A percentile compares a stretch with the other conserved stretches of the same genome.
phyloP scores from a whole-genome alignment of 2,329 filamentous ascomycete genomes.

The Furcasterigmium furcatum region DNA sequence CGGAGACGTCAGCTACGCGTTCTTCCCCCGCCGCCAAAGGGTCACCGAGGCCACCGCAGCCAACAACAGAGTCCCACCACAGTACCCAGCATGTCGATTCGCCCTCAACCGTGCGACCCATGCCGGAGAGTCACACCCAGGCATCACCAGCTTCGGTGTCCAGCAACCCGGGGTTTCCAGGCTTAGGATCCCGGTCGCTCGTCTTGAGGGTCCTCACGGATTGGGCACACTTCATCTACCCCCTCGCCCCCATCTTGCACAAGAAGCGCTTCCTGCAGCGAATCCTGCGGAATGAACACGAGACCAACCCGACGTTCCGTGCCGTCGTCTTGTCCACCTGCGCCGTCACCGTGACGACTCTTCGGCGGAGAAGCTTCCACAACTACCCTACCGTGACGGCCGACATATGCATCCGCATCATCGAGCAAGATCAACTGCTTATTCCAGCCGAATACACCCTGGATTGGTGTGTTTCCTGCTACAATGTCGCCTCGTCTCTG shows the following conservation, averaged over 20 bases:
- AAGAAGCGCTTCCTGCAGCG: slow-evolving; percentile 24
- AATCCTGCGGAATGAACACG: slow-evolving; percentile 17
- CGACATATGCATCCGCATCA: slow-evolving; percentile 21
- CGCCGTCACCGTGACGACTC: slow-evolving; percentile 26
- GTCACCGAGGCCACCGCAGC: no score
- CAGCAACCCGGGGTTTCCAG: slow-evolving; percentile 1
- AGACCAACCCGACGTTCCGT: slow-evolving; percentile 22
- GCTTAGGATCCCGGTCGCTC: slow-evolving; percentile 3
- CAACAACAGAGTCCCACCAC: neutral
- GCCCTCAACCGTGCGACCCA: neutral
- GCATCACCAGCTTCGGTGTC: neutral
- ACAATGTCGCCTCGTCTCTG: slow-evolving; percentile 25
- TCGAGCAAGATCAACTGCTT: slow-evolving; percentile 22
- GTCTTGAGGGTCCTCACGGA: slow-evolving; percentile 21
- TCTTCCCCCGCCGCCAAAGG: no score
- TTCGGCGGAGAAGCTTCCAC: slow-evolving; percentile 14
- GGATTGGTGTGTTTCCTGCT: slow-evolving; percentile 31
- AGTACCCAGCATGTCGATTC: neutral
- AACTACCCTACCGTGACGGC: slow-evolving; percentile 23
- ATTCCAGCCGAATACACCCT: slow-evolving; percentile 18
- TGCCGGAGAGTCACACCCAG: neutral
- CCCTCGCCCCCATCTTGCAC: slow-evolving; percentile 27
- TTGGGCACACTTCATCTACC: slow-evolving; percentile 31
- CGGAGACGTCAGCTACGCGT: no score
- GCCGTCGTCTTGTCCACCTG: slow-evolving; percentile 28